A percentile compares a stretch with the other conserved stretches of the same genome.
phyloP scores from a whole-genome alignment of 2,329 filamentous ascomycete genomes.

The Colletotrichum sojae region DNA sequence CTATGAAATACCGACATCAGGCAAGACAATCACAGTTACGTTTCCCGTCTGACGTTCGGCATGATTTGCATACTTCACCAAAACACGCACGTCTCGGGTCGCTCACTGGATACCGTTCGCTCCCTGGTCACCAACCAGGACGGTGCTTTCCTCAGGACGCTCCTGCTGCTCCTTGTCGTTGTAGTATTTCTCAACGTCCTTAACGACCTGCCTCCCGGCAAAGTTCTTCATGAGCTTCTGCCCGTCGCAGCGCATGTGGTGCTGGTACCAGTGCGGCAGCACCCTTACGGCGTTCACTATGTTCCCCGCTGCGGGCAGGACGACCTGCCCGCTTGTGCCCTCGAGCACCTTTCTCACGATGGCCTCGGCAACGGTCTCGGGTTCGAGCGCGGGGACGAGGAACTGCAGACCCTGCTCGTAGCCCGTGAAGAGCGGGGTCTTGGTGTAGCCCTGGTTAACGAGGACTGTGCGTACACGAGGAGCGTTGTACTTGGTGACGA shows the following conservation, averaged over 20 bases:
- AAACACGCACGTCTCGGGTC: background rate
- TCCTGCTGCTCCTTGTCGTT: conserved; percentile 47
- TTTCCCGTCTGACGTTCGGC: background rate
- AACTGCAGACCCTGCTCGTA: conserved; percentile 66
- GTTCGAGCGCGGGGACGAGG: conserved; percentile 67
- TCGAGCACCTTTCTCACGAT: conserved; percentile 72
- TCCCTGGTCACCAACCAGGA: conserved; percentile 51
- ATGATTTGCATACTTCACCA: conserved; percentile 1
- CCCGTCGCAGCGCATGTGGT: conserved; percentile 61
- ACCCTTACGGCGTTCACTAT: conserved; percentile 61
- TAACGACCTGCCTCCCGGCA: conserved; percentile 62
- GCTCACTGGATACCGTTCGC: conserved; percentile 18
- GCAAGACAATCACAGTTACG: background rate
- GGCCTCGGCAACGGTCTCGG: conserved; percentile 75
- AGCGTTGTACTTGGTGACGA: conserved; percentile 72
- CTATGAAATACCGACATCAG: background rate
- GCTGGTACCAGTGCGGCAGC: conserved; percentile 75
- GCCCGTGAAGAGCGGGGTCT: conserved; percentile 72
- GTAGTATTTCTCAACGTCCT: conserved; percentile 59
- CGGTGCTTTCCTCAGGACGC: conserved; percentile 51
- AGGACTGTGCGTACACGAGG: conserved; percentile 76
- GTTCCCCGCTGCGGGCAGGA: conserved; percentile 63
- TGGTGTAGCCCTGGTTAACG: conserved; percentile 75
- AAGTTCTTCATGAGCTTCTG: conserved; percentile 60
- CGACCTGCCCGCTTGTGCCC: conserved; percentile 70